Evolutionary conservation across 345 rosid species (phyloP).

Genomic region (Ceriops zippeliana): DNA sequence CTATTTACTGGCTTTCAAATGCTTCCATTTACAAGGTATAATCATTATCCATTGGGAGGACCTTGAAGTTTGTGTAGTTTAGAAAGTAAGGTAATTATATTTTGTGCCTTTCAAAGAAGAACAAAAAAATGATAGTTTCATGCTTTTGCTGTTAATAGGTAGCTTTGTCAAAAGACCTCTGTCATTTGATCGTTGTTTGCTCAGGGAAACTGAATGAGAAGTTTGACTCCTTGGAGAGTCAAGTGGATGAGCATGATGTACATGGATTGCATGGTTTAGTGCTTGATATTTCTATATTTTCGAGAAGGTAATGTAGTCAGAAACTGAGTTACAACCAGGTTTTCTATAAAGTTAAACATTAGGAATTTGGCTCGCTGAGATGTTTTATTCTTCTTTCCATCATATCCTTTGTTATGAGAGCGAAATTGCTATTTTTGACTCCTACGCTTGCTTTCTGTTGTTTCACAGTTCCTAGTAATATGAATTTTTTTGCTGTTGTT

Average conservation of each 20-base stretch:
- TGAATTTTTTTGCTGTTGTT: neutral
- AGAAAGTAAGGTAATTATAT: neutral
- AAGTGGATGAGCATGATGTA: slow-evolving; percentile 28
- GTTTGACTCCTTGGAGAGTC: slow-evolving; percentile 33
- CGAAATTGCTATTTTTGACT: neutral
- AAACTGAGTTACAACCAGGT: slow-evolving; percentile 11
- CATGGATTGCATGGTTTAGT: slow-evolving; percentile 70
- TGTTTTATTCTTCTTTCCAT: neutral
- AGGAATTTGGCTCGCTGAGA: neutral
- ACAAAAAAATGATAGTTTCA: slow-evolving; percentile 10
- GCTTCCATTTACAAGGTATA: slow-evolving; percentile 67
- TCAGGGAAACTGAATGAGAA: slow-evolving; percentile 67
- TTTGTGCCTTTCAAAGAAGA: neutral
- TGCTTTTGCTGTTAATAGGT: slow-evolving; percentile 46
- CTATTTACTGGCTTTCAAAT: slow-evolving; percentile 41
- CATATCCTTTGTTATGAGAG: neutral
- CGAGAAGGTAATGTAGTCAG: slow-evolving; percentile 53
- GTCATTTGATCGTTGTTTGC: slow-evolving; percentile 69
- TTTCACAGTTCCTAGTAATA: neutral
- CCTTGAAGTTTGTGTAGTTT: neutral
- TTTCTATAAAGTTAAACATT: slow-evolving; percentile 10
- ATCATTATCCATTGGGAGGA: neutral
- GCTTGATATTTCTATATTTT: slow-evolving; percentile 81
- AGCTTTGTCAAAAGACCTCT: slow-evolving; percentile 85
- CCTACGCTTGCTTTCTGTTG: neutral